Evolutionary conservation across 805 yeast species (phyloP).

Genomic region (Helenozyma baotianmanensis): DNA sequence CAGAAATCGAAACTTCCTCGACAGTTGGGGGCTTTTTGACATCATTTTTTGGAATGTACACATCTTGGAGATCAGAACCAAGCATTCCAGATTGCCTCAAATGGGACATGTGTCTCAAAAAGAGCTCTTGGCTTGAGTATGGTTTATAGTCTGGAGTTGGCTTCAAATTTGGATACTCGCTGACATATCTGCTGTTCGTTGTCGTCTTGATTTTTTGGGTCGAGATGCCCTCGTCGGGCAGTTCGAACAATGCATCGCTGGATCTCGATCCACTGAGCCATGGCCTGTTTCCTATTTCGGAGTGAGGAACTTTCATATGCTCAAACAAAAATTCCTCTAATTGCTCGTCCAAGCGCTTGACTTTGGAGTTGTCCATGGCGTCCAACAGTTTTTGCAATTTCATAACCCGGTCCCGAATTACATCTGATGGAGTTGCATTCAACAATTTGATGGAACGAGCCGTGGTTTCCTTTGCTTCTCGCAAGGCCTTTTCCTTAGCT

Average conservation of each 20-base stretch:
- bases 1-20: conserved; percentile 58
- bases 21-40: conserved; percentile 54
- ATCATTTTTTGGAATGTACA: conserved; percentile 68
- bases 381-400: conserved; percentile 29
- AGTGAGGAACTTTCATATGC: conserved; percentile 29
- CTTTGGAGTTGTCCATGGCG: conserved; percentile 26
- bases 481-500: conserved; percentile 29
- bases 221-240: conserved; percentile 6
- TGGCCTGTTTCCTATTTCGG: conserved; percentile 28
- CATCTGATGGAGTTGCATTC: conserved; percentile 30
- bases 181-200: conserved; percentile 25
- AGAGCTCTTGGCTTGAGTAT: conserved; percentile 74
- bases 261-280: conserved; percentile 26
- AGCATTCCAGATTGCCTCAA: conserved; percentile 47
- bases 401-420: conserved; percentile 25
- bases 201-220: conserved; percentile 26
- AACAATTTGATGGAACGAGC: conserved; percentile 25
- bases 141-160: conserved; percentile 59
- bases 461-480: conserved; percentile 28
- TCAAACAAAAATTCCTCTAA: conserved; percentile 34
- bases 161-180: conserved; percentile 56
- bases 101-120: conserved; percentile 67
- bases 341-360: conserved; percentile 37
- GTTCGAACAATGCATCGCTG: too few relatives aligned
- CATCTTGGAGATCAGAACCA: conserved; percentile 62